A percentile compares a stretch with the other conserved stretches of the same genome.
phyloP scores from a whole-genome alignment of 2,329 filamentous ascomycete species.

The Penicillium fuscoglaucum region DNA sequence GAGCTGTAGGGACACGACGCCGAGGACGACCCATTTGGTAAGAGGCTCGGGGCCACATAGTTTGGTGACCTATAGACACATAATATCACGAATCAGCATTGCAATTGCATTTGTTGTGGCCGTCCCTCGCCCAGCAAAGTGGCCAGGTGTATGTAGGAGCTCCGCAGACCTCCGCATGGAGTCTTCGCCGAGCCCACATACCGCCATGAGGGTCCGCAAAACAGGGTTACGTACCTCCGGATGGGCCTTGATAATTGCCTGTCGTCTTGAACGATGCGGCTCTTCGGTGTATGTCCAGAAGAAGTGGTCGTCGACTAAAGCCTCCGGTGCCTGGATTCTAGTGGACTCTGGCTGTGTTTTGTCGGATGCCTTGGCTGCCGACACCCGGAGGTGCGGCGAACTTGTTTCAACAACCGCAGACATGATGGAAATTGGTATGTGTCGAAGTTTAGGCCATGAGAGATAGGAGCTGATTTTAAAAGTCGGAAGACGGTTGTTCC shows the following conservation, averaged over 20 bases:
- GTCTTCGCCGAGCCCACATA: neutral
- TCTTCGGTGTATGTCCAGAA: conserved; percentile 99
- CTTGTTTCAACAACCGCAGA: conserved; percentile 34
- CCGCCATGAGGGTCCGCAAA: neutral
- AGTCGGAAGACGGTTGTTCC: conserved; percentile 33
- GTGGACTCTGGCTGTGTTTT: conserved; percentile 22
- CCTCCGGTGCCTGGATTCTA: conserved; percentile 34
- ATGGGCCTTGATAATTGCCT: conserved; percentile 97
- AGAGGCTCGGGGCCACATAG: conserved; percentile 94
- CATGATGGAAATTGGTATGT: conserved; percentile 25
- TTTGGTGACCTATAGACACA: conserved; percentile 72
- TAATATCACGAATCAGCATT: conserved; percentile 16
- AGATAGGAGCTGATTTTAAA: conserved; percentile 18
- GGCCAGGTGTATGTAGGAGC: conserved; percentile 1
- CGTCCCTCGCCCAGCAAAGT: conserved; percentile 6
- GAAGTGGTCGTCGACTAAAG: conserved; percentile 62
- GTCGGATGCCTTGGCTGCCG: conserved; percentile 30
- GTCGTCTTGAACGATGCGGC: conserved; percentile 83
- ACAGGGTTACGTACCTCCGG: conserved; percentile 67
- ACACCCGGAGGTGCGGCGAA: conserved; percentile 37
- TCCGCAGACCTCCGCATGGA: conserved; percentile 9
- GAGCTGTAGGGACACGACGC: conserved; percentile 81
- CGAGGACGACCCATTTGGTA: conserved; percentile 87
- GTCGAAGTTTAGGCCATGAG: conserved; percentile 10
- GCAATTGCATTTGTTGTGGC: conserved; percentile 7